phyloP scores from a whole-genome alignment of 805 yeast genomes.

The Metschnikowia drakensbergensis region DNA sequence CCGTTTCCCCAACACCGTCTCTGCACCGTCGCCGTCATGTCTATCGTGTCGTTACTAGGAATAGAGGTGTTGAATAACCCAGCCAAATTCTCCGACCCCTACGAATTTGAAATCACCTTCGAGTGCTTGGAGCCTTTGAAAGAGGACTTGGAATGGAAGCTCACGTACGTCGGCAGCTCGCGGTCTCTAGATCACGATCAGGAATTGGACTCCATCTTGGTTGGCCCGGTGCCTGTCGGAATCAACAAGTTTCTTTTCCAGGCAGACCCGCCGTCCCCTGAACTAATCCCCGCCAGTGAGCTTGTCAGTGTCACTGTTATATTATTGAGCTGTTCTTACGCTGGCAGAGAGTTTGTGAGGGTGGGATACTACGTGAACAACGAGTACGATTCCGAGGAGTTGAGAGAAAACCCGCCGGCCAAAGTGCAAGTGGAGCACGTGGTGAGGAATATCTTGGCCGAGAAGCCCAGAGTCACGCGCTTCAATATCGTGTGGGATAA shows the following conservation, averaged over 20 bases:
- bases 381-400: slow-evolving; percentile 90
- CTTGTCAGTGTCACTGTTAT: slow-evolving; percentile 94
- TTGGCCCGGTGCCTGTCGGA: slow-evolving; percentile 98
- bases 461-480: slow-evolving; percentile 95
- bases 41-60: slow-evolving; percentile 88
- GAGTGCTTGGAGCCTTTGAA: slow-evolving; percentile 92
- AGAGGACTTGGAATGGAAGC: slow-evolving; percentile 94
- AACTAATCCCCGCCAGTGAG: slow-evolving; percentile 92
- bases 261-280: slow-evolving; percentile 97
- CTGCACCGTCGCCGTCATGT: slow-evolving; percentile 46
- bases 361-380: slow-evolving; percentile 98
- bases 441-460: slow-evolving; percentile 90
- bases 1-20: neutral
- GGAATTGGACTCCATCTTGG: slow-evolving; percentile 91
- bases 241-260: slow-evolving; percentile 87
- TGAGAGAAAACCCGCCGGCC: slow-evolving; percentile 89
- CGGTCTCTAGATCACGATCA: slow-evolving; percentile 94
- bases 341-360: slow-evolving; percentile 90
- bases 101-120: slow-evolving; percentile 94
- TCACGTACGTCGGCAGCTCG: slow-evolving; percentile 95
- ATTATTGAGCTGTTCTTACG: slow-evolving; percentile 85
- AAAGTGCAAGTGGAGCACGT: slow-evolving; percentile 93
- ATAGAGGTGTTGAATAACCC: slow-evolving; percentile 93
- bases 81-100: slow-evolving; percentile 87
- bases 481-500: slow-evolving; percentile 97